Percentiles rank a stretch among this genome's conserved stretches.
Conservation (phyloP, 2,329 filamentous ascomycete genomes). For the Aspergillus brunneoviolaceus region DNA sequence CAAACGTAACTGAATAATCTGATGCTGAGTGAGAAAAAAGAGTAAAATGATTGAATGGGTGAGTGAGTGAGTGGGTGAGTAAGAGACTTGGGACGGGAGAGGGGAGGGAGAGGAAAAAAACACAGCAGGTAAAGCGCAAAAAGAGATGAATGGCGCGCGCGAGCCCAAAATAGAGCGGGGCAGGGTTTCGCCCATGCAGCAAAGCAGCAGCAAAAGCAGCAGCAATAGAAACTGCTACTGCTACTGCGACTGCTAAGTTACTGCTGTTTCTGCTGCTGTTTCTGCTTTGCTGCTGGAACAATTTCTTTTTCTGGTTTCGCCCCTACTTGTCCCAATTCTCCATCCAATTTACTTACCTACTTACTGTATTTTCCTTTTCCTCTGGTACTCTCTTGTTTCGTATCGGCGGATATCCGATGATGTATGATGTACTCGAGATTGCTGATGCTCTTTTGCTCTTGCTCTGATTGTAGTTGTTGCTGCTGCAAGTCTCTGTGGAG, state of each 20-base stretch:
- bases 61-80: not conserved
- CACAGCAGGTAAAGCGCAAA: not conserved
- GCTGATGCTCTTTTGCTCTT: not conserved
- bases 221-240: not conserved
- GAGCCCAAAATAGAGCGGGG: conserved; percentile 26
- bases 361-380: not conserved
- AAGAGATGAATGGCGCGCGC: not conserved
- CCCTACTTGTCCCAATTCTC: conserved; percentile 9
- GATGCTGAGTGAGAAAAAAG: not conserved
- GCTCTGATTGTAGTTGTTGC: not conserved
- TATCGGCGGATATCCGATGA: not conserved
- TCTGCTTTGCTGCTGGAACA: conserved; percentile 18
- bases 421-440: not conserved
- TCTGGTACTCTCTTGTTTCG: not conserved
- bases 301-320: conserved; percentile 17
- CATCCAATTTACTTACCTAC: not conserved
- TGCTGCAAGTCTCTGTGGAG: conserved; percentile 17
- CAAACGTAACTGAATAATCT: conserved; percentile 7
- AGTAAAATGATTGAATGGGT: not conserved
- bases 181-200: conserved; percentile 19
- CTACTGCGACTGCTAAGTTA: too few relatives aligned
- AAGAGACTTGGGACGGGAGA: not conserved
- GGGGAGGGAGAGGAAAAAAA: not conserved
- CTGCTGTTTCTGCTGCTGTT: conserved; percentile 1
- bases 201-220: not conserved